Evolutionary conservation across 208 protist genomes (phyloP), one percentile per base, ranked within the genome.

Genomic region (Trypanosoma cruzi): DNA sequence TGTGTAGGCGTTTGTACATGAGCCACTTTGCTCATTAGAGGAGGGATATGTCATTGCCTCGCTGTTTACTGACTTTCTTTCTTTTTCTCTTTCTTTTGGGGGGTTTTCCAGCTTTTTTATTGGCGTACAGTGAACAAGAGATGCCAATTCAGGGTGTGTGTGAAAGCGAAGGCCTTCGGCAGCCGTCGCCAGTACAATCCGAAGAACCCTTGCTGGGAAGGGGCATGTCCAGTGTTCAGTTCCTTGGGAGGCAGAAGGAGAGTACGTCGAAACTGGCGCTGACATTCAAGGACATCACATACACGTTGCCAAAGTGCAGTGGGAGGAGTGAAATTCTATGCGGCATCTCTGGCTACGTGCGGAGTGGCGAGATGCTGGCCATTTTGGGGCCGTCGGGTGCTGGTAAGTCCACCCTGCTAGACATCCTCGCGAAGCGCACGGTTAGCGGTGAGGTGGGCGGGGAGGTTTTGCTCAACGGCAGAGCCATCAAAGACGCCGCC

Each of bases 361-460:
- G 66, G 46, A 78, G 83, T 40, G 88, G 90, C 0, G 72, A 83
- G 54, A 50, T 96, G 57, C 83, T 89, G 29, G 88, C 87, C 53
- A 76, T 96, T 22, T 75, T 94, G 16, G 88, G 91, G 0, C 86
- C 88, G 24, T 89, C 85, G n/a, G 86, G 88, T 24, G 80, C 86
- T 0, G 91, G 88, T 29, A 96, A 96, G 68, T 86, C 87, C 2
- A 92, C 86, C 0, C 69, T 96, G 37, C 70, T 96, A 10, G 79
- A 94, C 61, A 80, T 89, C n/a, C 69, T 96, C n/a, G 81, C 88
- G 1, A 75, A 79, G 37, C 71, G 84, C 22, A 74, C 72, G 48
- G 68, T 48, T 18, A 66, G 32, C 24, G 86, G 85, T 0, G 10
- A 46, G 0, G 59, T 64, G 4, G 55, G 60, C 6, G 90, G 90